Evolutionary conservation across 768 basidiomycete species (phyloP).

Genomic region (Amanita jacksonii): DNA sequence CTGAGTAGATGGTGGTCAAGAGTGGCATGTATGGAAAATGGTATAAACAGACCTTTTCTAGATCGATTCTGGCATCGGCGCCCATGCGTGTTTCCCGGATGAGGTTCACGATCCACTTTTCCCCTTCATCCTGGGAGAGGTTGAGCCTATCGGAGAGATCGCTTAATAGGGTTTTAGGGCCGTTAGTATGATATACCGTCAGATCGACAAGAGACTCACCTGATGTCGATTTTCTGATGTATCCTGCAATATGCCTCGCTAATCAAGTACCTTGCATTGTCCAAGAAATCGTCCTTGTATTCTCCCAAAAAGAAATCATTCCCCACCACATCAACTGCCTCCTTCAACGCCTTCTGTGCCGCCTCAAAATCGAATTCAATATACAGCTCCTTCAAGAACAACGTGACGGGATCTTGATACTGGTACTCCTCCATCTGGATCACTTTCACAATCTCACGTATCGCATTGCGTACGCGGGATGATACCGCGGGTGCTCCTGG

Average conservation of each 20-base stretch:
- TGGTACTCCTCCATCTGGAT: slow-evolving; percentile 95
- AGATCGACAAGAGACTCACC: slow-evolving; percentile 32
- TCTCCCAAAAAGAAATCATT: slow-evolving; percentile 93
- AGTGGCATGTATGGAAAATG: neutral
- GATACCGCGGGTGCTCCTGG: slow-evolving; percentile 34
- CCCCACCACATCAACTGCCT: slow-evolving; percentile 73
- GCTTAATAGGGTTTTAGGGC: slow-evolving; percentile 25
- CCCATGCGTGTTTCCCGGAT: slow-evolving; percentile 97
- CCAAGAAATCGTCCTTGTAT: slow-evolving; percentile 90
- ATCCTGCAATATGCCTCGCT: slow-evolving; percentile 98
- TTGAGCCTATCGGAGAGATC: slow-evolving; percentile 92
- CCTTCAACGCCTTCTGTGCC: slow-evolving; percentile 72
- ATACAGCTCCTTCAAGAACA: slow-evolving; percentile 90
- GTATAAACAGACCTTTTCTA: slow-evolving; percentile 67
- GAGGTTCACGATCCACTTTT: slow-evolving; percentile 99
- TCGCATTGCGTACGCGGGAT: slow-evolving; percentile 75
- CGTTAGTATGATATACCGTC: no score
- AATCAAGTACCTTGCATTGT: slow-evolving; percentile 92
- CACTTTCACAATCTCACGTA: slow-evolving; percentile 87
- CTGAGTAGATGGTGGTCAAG: slow-evolving; percentile 28
- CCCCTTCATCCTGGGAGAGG: slow-evolving; percentile 89
- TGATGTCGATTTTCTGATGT: slow-evolving; percentile 86
- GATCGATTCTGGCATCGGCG: slow-evolving; percentile 94
- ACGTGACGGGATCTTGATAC: slow-evolving; percentile 88
- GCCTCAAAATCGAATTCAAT: slow-evolving; percentile 95